phyloP scores from a whole-genome alignment of 768 basidiomycete species.

The Paxillus rubicundulus region DNA sequence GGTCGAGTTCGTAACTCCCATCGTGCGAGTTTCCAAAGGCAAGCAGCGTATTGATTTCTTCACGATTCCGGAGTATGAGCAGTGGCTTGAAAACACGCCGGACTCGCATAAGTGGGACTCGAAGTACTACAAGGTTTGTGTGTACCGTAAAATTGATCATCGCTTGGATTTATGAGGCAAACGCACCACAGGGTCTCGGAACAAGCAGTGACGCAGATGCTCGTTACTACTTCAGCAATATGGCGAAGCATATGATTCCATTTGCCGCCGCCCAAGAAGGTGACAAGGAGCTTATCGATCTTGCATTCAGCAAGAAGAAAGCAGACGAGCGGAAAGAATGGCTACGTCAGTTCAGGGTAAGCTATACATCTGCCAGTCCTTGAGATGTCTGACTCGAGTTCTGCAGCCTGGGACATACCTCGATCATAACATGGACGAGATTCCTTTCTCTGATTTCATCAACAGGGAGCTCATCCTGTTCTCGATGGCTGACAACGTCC shows the following conservation, averaged over 20 bases:
- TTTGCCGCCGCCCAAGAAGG: slow-evolving; percentile 79
- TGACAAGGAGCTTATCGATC: slow-evolving; percentile 87
- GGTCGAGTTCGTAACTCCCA: slow-evolving; percentile 98
- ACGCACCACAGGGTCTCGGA: slow-evolving; percentile 78
- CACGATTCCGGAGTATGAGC: slow-evolving; percentile 94
- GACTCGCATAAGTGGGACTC: slow-evolving; percentile 80
- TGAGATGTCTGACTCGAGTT: slow-evolving; percentile 4
- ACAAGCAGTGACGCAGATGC: slow-evolving; percentile 89
- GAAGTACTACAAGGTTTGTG: slow-evolving; percentile 95
- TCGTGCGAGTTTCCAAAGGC: slow-evolving; percentile 88
- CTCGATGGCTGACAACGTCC: slow-evolving; percentile 99
- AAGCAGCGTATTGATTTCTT: slow-evolving; percentile 84
- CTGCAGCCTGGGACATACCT: slow-evolving; percentile 87
- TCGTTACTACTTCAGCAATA: slow-evolving; percentile 87
- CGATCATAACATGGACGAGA: slow-evolving; percentile 82
- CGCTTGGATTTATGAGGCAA: not conserved
- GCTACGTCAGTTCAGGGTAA: slow-evolving; percentile 87
- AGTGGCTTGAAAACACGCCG: slow-evolving; percentile 80
- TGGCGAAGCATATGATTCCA: slow-evolving; percentile 92
- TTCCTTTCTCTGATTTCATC: slow-evolving; percentile 92
- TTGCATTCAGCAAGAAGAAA: slow-evolving; percentile 99
- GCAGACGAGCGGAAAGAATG: slow-evolving; percentile 98
- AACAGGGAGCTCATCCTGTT: slow-evolving; percentile 97
- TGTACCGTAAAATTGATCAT: not conserved
- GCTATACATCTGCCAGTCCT: not conserved